Evolutionary conservation across 331 rosid species (phyloP).

Genomic region (Malus hybrid): DNA sequence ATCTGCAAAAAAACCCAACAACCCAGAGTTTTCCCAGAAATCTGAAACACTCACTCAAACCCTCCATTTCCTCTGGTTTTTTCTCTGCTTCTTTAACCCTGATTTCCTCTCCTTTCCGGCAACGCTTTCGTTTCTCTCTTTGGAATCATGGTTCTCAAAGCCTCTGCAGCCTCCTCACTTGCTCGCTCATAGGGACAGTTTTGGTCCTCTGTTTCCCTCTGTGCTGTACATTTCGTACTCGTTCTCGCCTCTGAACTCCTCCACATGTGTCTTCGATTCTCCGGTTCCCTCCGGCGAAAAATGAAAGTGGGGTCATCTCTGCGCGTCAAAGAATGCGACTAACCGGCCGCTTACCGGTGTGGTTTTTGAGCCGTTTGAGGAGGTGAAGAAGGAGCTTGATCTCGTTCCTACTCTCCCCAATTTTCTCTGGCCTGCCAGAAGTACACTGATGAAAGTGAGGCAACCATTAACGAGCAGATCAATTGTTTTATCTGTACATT

Average conservation of each 20-base stretch:
- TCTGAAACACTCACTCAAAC: too few species aligned
- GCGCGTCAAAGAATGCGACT: too few species aligned
- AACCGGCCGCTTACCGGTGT: too few species aligned
- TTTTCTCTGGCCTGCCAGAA: slow-evolving; percentile 69
- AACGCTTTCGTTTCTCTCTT: background rate
- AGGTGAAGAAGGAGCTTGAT: slow-evolving; percentile 75
- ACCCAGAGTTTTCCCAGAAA: too few species aligned
- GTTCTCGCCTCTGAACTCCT: slow-evolving; percentile 19
- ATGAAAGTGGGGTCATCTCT: too few species aligned
- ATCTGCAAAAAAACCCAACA: too few species aligned
- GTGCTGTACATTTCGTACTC: background rate
- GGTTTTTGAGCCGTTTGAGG: too few species aligned
- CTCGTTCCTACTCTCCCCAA: slow-evolving; percentile 61
- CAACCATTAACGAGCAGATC: slow-evolving; percentile 72
- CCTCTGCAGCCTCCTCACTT: slow-evolving; percentile 35
- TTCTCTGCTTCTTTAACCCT: background rate
- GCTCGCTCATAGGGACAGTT: slow-evolving; percentile 18
- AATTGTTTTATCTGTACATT: too few species aligned
- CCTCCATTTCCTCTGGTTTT: background rate
- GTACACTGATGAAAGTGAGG: slow-evolving; percentile 37
- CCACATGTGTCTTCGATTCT: slow-evolving; percentile 12
- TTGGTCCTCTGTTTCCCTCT: slow-evolving; percentile 21
- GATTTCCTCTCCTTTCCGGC: background rate
- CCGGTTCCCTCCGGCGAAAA: slow-evolving; percentile 13
- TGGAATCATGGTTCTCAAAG: slow-evolving; percentile 47